phyloP scores from a whole-genome alignment of 176 grass and related monocot genomes.

The Puya raimondii region DNA sequence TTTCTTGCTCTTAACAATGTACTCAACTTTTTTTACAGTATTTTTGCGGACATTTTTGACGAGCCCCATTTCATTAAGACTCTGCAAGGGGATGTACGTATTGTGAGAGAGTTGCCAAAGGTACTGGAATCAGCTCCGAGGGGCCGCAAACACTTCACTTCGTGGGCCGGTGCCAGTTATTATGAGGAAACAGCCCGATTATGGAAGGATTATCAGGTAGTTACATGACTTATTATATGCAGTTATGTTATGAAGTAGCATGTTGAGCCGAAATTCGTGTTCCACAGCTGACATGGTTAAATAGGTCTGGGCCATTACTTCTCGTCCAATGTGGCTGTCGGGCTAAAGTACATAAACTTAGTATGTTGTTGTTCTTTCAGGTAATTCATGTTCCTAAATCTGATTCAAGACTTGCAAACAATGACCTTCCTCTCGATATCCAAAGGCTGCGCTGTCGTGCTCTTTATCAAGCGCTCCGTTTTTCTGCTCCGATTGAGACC shows the following conservation, averaged over 20 bases:
- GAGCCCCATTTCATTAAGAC: constrained; percentile 66
- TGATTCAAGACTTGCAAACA: constrained; percentile 85
- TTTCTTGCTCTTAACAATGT: constrained; percentile 13
- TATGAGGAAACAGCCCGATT: constrained; percentile 57
- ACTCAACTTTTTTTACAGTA: constrained; percentile 32
- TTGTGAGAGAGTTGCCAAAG: constrained; percentile 56
- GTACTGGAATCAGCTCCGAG: constrained; percentile 63
- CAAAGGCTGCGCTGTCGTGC: constrained; percentile 89
- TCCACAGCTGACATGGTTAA: too few relatives aligned
- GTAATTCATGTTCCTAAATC: constrained; percentile 89
- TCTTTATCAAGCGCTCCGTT: constrained; percentile 67
- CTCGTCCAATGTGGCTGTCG: neutral
- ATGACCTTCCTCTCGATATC: constrained; percentile 85
- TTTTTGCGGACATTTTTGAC: constrained; percentile 80
- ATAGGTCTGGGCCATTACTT: too few relatives aligned
- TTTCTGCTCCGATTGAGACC: constrained; percentile 66
- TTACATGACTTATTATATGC: constrained; percentile 1
- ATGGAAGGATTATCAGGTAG: constrained; percentile 90
- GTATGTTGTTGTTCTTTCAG: constrained; percentile 34
- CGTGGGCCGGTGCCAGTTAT: constrained; percentile 74
- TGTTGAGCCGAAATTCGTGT: too few relatives aligned
- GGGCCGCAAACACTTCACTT: constrained; percentile 86
- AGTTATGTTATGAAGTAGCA: neutral
- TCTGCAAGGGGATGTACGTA: constrained; percentile 70
- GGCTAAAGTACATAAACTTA: neutral